Conservation (phyloP, 192 early-diverging fungal genomes). For the Coemansia sp. region DNA sequence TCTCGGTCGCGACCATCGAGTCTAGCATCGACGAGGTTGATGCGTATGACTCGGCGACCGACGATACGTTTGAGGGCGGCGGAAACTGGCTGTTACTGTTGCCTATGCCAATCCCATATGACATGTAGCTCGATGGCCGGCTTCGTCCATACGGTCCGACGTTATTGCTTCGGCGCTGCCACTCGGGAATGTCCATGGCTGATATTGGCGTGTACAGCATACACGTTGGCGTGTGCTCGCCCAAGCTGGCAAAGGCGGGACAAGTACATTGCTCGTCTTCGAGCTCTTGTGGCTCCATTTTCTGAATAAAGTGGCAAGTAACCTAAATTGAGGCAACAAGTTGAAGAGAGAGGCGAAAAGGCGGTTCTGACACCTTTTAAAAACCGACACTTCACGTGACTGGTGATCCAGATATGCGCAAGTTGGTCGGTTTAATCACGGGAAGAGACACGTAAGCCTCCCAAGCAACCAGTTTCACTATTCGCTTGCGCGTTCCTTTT, state of each 20-base stretch:
- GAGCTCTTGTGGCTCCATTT: slow-evolving; percentile 42
- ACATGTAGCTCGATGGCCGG: slow-evolving; percentile 41
- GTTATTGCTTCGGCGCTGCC: slow-evolving; percentile 36
- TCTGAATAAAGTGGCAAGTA: background rate
- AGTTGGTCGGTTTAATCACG: slow-evolving; percentile 2
- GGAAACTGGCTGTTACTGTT: slow-evolving; percentile 28
- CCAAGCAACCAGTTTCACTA: background rate
- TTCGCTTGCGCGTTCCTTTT: background rate
- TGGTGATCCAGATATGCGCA: background rate
- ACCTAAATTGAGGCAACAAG: background rate
- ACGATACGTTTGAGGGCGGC: slow-evolving; percentile 45
- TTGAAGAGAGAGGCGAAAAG: background rate
- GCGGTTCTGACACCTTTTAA: background rate
- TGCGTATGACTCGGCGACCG: slow-evolving; percentile 49
- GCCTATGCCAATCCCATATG: slow-evolving; percentile 35
- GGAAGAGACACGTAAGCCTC: background rate
- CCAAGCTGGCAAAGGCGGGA: slow-evolving; percentile 31
- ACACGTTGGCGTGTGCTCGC: slow-evolving; percentile 52
- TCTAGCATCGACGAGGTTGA: slow-evolving; percentile 55
- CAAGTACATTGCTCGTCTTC: slow-evolving; percentile 52
- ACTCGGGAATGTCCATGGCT: slow-evolving; percentile 40
- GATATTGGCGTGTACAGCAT: slow-evolving; percentile 52
- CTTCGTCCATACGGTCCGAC: slow-evolving; percentile 15
- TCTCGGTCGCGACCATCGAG: slow-evolving; percentile 48
- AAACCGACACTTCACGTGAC: background rate